Evolutionary conservation across 805 yeast species (phyloP), one percentile per base, ranked within the genome.

Genomic region (Diddensiella transvaalensis): DNA sequence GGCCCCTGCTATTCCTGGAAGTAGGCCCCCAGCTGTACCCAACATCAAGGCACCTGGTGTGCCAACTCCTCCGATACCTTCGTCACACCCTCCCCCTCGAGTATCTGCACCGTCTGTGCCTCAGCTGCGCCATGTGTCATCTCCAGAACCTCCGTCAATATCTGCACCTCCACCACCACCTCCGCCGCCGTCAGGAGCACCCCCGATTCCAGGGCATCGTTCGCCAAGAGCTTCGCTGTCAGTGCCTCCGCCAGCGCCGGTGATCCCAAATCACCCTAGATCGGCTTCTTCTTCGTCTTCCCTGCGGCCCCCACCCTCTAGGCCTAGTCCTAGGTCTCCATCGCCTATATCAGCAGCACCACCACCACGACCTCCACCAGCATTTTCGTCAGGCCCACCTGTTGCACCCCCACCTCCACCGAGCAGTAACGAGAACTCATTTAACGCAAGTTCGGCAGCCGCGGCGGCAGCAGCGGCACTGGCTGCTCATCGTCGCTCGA

Each of bases 251-350:
- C 51, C 58, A 15, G 49, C 54, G n/a, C 56, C 61, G 24, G 54
- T 64, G 19, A 58, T 64, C 15, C 58, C 68, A 5, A 55, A 64
- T 13, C 60, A 62, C 18, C 49, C 58, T n/a, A 50, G 62, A 5
- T 49, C 65, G n/a, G 47, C 70, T 15, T 49, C 59, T 21, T 8
- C 17, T 17, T 18, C 22, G 8, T 15, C 24, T 6, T 38, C 22
- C 22, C 13, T 18, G 24, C 11, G 18, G 10, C 43, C 43, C 4
- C 49, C 66, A 17, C 55, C 62, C 21, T n/a, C n/a, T n/a, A 65
- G 71, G 13, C 65, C 71, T 15, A 50, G 67, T 2, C 48, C 63
- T 8, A 59, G 64, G 21, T 24, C 56, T n/a, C 49, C 54, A 17
- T 26, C 46, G 10, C 23, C 26, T 13, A 8, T 11, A 18, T 4